Conservation (phyloP, 179 eudicot species). For the Silene coronaria region DNA sequence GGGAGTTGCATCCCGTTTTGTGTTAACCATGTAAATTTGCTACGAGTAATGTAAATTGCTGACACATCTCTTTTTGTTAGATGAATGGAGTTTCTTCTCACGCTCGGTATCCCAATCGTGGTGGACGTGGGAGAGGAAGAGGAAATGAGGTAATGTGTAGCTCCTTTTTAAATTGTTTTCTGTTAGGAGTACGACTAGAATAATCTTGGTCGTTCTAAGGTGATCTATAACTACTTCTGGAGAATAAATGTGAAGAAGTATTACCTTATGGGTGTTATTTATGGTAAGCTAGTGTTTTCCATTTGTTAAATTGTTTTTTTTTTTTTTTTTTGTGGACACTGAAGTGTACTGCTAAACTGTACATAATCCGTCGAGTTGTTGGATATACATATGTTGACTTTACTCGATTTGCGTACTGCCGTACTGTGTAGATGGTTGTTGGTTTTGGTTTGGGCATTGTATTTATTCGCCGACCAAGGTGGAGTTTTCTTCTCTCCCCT, state of each 20-base stretch:
- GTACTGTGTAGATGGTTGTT: neutral
- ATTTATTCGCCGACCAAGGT: neutral
- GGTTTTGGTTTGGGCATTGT: slow-evolving; percentile 5
- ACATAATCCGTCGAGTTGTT: neutral
- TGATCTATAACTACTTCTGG: neutral
- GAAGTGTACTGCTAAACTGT: neutral
- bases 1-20: neutral
- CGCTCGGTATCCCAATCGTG: slow-evolving; percentile 27
- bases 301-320: neutral
- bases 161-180: neutral
- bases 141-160: slow-evolving; percentile 33
- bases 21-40: slow-evolving; percentile 2
- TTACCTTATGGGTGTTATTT: neutral
- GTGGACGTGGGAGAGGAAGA: slow-evolving; percentile 46
- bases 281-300: slow-evolving; percentile 8
- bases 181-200: neutral
- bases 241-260: slow-evolving; percentile 1
- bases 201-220: neutral
- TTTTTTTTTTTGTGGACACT: neutral
- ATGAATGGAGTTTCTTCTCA: slow-evolving; percentile 36
- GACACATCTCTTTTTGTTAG: slow-evolving; percentile 26
- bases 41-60: neutral
- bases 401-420: neutral
- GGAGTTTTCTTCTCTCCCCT: neutral
- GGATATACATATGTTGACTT: neutral